Evolutionary conservation across 2,329 filamentous ascomycete species (phyloP).

Genomic region (Talaromyces albobiverticillius): DNA sequence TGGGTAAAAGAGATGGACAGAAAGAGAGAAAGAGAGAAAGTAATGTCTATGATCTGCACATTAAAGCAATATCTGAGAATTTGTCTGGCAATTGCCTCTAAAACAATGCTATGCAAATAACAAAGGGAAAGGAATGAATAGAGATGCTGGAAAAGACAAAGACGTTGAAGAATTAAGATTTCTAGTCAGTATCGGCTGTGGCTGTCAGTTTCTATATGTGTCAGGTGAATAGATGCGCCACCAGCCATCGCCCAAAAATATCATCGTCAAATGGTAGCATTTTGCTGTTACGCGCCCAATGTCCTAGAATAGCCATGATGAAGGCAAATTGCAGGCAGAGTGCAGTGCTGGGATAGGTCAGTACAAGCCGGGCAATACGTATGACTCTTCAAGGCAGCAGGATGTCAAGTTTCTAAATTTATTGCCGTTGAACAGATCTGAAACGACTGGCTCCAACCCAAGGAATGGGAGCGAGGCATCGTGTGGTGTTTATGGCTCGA

Average conservation of each 20-base stretch:
- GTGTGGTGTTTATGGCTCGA: constrained; percentile 6
- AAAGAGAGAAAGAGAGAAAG: neutral
- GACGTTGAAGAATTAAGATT: neutral
- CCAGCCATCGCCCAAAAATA: neutral
- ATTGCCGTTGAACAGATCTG: neutral
- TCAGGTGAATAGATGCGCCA: neutral
- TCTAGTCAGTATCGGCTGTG: neutral
- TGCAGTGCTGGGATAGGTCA: constrained; percentile 5
- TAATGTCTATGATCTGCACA: constrained; percentile 2
- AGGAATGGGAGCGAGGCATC: neutral
- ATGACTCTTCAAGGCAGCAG: constrained; percentile 16
- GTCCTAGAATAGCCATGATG: constrained; percentile 25
- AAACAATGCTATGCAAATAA: constrained; percentile 19
- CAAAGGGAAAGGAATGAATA: constrained; percentile 4
- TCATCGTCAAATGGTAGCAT: constrained; percentile 4
- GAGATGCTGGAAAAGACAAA: neutral
- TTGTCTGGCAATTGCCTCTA: neutral
- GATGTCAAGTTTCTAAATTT: constrained; percentile 9
- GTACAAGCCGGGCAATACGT: constrained; percentile 1
- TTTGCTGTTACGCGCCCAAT: constrained; percentile 28
- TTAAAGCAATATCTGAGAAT: neutral
- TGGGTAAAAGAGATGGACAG: neutral
- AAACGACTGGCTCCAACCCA: constrained; percentile 9
- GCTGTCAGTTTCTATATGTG: constrained; percentile 6
- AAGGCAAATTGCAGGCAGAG: constrained; percentile 27